Evolutionary conservation across 352 stramenopile genomes (phyloP), one percentile per base, ranked within the genome.

Genomic region (Aphanomyces stellatus): DNA sequence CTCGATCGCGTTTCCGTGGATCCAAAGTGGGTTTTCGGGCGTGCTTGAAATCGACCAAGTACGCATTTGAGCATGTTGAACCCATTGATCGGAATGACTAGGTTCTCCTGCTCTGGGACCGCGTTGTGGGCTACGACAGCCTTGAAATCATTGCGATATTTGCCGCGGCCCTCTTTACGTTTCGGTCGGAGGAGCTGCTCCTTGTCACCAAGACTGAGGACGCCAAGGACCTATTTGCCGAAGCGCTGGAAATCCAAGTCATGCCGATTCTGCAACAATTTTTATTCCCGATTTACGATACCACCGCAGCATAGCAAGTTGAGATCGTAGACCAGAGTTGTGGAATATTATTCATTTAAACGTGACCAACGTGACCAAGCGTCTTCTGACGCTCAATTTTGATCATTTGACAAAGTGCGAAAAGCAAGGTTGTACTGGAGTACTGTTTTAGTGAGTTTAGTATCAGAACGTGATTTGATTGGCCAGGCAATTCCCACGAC

Each of bases 71-170:
- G 6, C 17, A 6, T 64, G 13, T 67, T 7, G 17, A 17, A 22
- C 19, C 10, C 63, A 34, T 57, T 62, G 2, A 4, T 46, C 13
- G 40, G 30, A 40, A 19, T 24, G 24, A 1, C 17, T 43, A 70
- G 63, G 71, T 93, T 35, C 79, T 93, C 19, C 51, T 90, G 48
- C 76, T 93, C 3, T 93, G 84, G 84, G 84, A 93, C 51, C 83
- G 81, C 28, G 70, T 91, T 19, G 65, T 91, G 24, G 82, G 80
- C 19, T 93, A 84, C 59, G 80, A 91, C 49, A 81, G 76, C 28
- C 57, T 90, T 19, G 78, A 91, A 51, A 43, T 90, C 49, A 71
- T 91, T n/a, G 75, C 78, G 8, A 78, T 91, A 56, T 71, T 83
- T 37, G 85, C 85, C 22, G 82, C 81, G 0, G 85, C 85, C 11